phyloP scores from a whole-genome alignment of 495 filamentous ascomycete genomes.

The Penicillium taxi region DNA sequence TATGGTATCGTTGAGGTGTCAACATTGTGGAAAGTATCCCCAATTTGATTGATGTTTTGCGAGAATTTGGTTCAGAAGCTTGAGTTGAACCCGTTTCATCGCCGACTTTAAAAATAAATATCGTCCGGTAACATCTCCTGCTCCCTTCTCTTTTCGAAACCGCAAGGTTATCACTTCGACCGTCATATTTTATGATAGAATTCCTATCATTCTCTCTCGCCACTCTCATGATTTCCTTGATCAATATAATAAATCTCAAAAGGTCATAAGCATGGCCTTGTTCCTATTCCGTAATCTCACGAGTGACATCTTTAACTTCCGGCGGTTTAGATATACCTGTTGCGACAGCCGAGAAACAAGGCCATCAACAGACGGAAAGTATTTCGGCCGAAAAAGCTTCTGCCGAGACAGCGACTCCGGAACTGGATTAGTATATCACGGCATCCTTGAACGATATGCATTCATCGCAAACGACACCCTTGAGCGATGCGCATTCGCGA shows the following conservation, averaged over 20 bases:
- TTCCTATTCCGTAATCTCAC: constrained; percentile 32
- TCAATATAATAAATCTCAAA: constrained; percentile 24
- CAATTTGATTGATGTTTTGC: too few relatives aligned
- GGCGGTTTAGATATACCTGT: constrained; percentile 32
- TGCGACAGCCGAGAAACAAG: too few relatives aligned
- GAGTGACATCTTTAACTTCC: constrained; percentile 31
- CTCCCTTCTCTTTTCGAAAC: constrained; percentile 16
- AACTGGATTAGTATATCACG: too few relatives aligned
- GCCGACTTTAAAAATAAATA: constrained; percentile 9
- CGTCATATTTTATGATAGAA: constrained; percentile 26
- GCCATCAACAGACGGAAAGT: too few relatives aligned
- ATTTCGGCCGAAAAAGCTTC: too few relatives aligned
- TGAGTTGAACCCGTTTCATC: not conserved
- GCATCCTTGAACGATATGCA: too few relatives aligned
- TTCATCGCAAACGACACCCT: too few relatives aligned
- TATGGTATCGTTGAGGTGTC: too few relatives aligned
- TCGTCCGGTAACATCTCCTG: constrained; percentile 30
- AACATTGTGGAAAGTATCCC: too few relatives aligned
- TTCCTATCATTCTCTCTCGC: constrained; percentile 24
- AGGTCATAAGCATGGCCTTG: constrained; percentile 25
- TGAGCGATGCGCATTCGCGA: too few relatives aligned
- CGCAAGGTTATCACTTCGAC: constrained; percentile 19
- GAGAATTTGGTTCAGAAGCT: not conserved
- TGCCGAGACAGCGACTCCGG: too few relatives aligned
- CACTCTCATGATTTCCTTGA: constrained; percentile 26